A percentile compares a stretch with the other conserved stretches of the same genome.
Evolutionary conservation across 805 yeast genomes (phyloP).

Genomic region (Suhomyces prunicola): DNA sequence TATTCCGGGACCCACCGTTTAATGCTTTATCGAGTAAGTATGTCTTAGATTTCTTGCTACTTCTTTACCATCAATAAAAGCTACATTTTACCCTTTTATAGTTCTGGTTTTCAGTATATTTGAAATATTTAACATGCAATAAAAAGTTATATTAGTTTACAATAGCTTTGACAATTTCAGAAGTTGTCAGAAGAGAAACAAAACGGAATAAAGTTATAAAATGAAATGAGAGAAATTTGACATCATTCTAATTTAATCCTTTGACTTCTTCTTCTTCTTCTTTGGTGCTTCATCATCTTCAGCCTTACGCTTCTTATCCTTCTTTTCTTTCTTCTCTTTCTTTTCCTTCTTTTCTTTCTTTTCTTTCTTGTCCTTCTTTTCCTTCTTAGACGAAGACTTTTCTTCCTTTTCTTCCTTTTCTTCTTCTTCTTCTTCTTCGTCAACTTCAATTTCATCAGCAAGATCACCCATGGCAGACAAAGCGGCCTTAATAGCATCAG

Average conservation of each 20-base stretch:
- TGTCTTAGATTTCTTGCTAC: background rate
- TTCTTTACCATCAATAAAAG: background rate
- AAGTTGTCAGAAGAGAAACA: background rate
- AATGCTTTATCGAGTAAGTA: background rate
- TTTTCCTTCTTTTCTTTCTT: slow-evolving; percentile 32
- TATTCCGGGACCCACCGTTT: background rate
- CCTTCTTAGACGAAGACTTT: slow-evolving; percentile 25
- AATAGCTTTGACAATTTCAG: slow-evolving; percentile 9
- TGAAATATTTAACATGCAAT: slow-evolving; percentile 26
- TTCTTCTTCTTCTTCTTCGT: slow-evolving; percentile 18
- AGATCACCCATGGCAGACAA: slow-evolving; percentile 62
- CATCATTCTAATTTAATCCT: slow-evolving; percentile 27
- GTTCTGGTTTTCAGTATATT: slow-evolving; percentile 7
- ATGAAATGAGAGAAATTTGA: slow-evolving; percentile 1
- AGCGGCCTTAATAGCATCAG: slow-evolving; percentile 92
- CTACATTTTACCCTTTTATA: background rate
- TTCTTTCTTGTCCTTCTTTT: slow-evolving; percentile 33
- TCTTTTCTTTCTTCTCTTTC: slow-evolving; percentile 36
- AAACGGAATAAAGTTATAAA: slow-evolving; percentile 3
- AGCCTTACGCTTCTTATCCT: slow-evolving; percentile 36
- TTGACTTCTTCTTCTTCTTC: slow-evolving; percentile 46
- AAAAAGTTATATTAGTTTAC: slow-evolving; percentile 22
- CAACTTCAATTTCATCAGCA: slow-evolving; percentile 35
- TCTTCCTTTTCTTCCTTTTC: slow-evolving; percentile 24
- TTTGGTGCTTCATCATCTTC: slow-evolving; percentile 38